Evolutionary conservation across 352 stramenopile genomes (phyloP).

Genomic region (Pythium brachiatum): DNA sequence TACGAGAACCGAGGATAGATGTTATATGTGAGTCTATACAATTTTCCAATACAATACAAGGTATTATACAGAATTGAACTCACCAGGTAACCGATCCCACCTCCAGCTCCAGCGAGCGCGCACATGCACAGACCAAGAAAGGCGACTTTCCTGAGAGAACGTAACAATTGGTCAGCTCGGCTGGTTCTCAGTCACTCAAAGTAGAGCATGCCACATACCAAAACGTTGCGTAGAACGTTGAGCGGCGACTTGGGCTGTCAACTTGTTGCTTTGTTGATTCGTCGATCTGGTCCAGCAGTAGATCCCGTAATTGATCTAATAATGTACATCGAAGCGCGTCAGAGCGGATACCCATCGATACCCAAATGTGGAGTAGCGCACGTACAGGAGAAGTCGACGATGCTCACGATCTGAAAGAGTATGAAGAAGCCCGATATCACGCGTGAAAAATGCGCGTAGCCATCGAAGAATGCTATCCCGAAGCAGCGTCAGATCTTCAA

Average conservation of each 20-base stretch:
- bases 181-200: too few relatives aligned
- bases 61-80: too few relatives aligned
- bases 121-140: slow-evolving; percentile 68
- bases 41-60: too few relatives aligned
- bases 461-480: slow-evolving; percentile 54
- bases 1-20: slow-evolving; percentile 26
- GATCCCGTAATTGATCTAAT: slow-evolving; percentile 60
- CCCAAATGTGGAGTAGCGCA: slow-evolving; percentile 6
- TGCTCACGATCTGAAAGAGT: slow-evolving; percentile 76
- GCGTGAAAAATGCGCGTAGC: slow-evolving; percentile 51
- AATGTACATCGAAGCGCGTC: neutral
- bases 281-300: slow-evolving; percentile 53
- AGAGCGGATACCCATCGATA: too few relatives aligned
- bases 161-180: neutral
- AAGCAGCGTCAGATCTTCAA: neutral
- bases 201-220: slow-evolving; percentile 4
- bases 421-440: slow-evolving; percentile 71
- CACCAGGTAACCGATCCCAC: slow-evolving; percentile 53
- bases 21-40: too few relatives aligned
- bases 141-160: slow-evolving; percentile 31
- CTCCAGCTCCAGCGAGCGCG: slow-evolving; percentile 49
- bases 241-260: slow-evolving; percentile 8
- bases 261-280: slow-evolving; percentile 27
- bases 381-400: slow-evolving; percentile 73
- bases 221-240: slow-evolving; percentile 9